These are phyloP conservation scores for Pneumocystis canis DNA, from an alignment of 1,139 yeast species.

Conservation along the genomic window DNA sequence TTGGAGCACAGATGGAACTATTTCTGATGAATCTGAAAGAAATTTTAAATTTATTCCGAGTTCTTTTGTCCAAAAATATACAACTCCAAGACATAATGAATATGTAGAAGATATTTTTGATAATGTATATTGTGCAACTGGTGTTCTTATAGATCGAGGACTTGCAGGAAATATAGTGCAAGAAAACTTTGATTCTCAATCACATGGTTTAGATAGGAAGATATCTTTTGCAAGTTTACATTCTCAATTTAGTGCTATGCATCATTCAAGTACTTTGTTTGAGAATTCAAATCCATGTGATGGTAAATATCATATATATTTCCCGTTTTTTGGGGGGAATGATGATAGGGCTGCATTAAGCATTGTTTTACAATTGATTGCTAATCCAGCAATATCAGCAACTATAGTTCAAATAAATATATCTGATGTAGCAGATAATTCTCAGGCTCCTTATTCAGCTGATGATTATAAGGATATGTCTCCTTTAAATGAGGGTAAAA, in stretches of 20 bases:
- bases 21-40: slow-evolving; percentile 7
- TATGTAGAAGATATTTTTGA: background rate
- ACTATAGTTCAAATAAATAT: slow-evolving; percentile 3
- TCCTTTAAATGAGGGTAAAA: background rate
- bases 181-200: slow-evolving; percentile 4
- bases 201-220: background rate
- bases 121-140: slow-evolving; percentile 1
- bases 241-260: background rate
- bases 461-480: background rate
- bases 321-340: slow-evolving; percentile 11
- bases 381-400: slow-evolving; percentile 9
- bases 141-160: background rate
- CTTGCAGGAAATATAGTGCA: slow-evolving; percentile 6
- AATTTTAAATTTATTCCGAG: slow-evolving; percentile 3
- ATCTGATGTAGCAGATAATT: background rate
- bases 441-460: background rate
- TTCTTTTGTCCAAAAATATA: slow-evolving; percentile 4
- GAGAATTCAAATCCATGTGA: background rate
- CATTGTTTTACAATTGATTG: slow-evolving; percentile 5
- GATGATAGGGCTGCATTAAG: slow-evolving; percentile 10
- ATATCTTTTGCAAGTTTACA: background rate
- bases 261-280: background rate
- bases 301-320: slow-evolving; percentile 8
- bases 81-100: slow-evolving; percentile 7
- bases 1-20: slow-evolving; percentile 8